Conservation (phyloP, 345 rosid genomes). For the Triadica sebifera region DNA sequence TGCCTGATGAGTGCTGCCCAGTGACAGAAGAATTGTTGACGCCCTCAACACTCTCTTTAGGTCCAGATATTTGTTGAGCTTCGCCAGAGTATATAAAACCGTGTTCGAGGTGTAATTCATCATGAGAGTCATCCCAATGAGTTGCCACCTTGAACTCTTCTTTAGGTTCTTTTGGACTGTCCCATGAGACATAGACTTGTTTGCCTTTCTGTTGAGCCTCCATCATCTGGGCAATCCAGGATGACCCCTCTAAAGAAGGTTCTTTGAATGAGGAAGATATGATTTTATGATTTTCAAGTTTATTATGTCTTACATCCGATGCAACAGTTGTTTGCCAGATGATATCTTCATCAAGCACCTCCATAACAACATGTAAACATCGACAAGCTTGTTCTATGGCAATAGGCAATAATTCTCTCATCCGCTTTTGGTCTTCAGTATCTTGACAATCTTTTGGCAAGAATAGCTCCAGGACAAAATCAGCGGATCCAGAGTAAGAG, state of each 20-base stretch:
- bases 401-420: slow-evolving; percentile 46
- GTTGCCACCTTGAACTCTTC: slow-evolving; percentile 57
- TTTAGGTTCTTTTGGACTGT: slow-evolving; percentile 47
- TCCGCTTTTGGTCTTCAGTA: slow-evolving; percentile 41
- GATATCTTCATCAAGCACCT: slow-evolving; percentile 51
- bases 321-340: slow-evolving; percentile 28
- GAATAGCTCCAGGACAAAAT: slow-evolving; percentile 80
- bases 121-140: slow-evolving; percentile 39
- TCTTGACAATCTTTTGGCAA: slow-evolving; percentile 64
- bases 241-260: slow-evolving; percentile 41
- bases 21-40: slow-evolving; percentile 33
- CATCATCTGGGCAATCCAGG: slow-evolving; percentile 58
- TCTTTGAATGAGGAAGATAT: slow-evolving; percentile 40
- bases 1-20: slow-evolving; percentile 31
- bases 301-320: slow-evolving; percentile 27
- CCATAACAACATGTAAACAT: slow-evolving; percentile 49
- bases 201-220: slow-evolving; percentile 63
- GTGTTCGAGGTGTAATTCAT: slow-evolving; percentile 32
- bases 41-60: slow-evolving; percentile 30
- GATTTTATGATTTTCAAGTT: slow-evolving; percentile 26
- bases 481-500: slow-evolving; percentile 42
- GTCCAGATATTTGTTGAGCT: slow-evolving; percentile 34
- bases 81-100: slow-evolving; percentile 39
- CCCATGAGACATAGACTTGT: slow-evolving; percentile 60
- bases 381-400: slow-evolving; percentile 52